These are phyloP conservation scores for Schizosaccharomyces pombe DNA, from an alignment of 805 yeast genomes.

Conservation along the genomic window DNA sequence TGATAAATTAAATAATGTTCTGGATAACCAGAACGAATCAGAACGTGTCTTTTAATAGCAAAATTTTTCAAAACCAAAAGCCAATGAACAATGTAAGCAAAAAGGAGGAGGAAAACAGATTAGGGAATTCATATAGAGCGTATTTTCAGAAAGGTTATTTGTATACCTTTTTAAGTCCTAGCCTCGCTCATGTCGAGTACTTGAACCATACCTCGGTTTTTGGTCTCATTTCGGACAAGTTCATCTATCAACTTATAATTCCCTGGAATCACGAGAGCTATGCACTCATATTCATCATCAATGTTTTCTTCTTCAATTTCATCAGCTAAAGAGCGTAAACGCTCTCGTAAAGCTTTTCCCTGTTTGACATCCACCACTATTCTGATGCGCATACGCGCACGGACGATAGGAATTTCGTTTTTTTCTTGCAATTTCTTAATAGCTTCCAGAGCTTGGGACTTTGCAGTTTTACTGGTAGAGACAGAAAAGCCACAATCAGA, in stretches of 20 bases:
- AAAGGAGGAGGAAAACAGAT: too few species aligned
- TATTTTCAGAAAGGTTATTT: too few species aligned
- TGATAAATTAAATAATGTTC: too few species aligned
- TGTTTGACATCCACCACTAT: slow-evolving; percentile 30
- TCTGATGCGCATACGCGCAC: slow-evolving; percentile 80
- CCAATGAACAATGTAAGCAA: too few species aligned
- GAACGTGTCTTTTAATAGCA: too few species aligned
- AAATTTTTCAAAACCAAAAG: too few species aligned
- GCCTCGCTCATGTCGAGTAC: slow-evolving; percentile 31
- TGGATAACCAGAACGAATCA: too few species aligned
- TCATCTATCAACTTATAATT: slow-evolving; percentile 49
- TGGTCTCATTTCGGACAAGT: slow-evolving; percentile 28
- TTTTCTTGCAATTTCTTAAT: slow-evolving; percentile 50
- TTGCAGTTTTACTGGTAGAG: slow-evolving; percentile 49
- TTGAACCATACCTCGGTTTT: slow-evolving; percentile 46
- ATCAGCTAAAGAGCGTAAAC: slow-evolving; percentile 22
- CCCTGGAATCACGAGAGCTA: slow-evolving; percentile 67
- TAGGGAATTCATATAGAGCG: too few species aligned
- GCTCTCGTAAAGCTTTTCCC: slow-evolving; percentile 23
- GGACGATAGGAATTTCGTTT: slow-evolving; percentile 75
- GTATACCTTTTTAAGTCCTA: background rate
- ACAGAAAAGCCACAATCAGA: slow-evolving; percentile 49
- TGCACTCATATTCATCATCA: slow-evolving; percentile 24
- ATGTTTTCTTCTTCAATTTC: slow-evolving; percentile 22
- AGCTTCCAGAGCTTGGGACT: slow-evolving; percentile 78